Evolutionary conservation across 2,329 filamentous ascomycete species (phyloP), one percentile per base, ranked within the genome.

Genomic region (Cercospora berteroae): DNA sequence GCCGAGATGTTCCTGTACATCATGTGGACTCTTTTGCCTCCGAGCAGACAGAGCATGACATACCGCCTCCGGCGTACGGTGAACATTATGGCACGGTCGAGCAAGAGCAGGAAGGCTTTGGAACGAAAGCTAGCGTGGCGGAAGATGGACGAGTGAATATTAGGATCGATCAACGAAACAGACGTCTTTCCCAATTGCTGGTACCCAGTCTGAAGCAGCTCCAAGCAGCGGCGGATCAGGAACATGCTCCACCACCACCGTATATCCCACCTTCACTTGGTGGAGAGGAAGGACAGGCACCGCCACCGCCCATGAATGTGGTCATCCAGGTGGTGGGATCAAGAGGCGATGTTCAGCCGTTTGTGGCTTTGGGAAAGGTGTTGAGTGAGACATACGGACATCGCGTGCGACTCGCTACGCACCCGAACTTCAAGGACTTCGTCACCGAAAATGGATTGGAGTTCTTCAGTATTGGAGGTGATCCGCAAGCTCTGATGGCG

Each of bases 61-160:
- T 76, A 6, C 79, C 80, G 8, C 79, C 78, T 16, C 79, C 80
- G 23, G 77, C 78, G 6, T 81, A 80, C 66, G 79, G 79, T 42
- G 77, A 79, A 13, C 72, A 77, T 18, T 78, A 78, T 63, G 79
- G 79, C 57, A 69, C 73, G 25, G 74, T 82, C 29, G 69, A 76
- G 36, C 77, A 79, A 68, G 75, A 78, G 33, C 77, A 80, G 69
- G 76, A 77, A 64, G 79, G 79, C 9, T 75, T 81, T 60, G 76
- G 77, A 60, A 81, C 79, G 56, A 76, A 79, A 57, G 80, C 80
- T 1, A 73, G 70, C 55, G 74, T 81, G 18, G 75, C 76, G 56
- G 90, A 87, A 68, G 90, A 94, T 80, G 92, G 92, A 25, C 87
- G 92, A 75, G 85, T 95, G 73, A 88, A 93, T 75, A 93, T 95